These are phyloP conservation scores for Pyricularia grisea DNA, from an alignment of 2,329 filamentous ascomycete species.

Conservation along the genomic window DNA sequence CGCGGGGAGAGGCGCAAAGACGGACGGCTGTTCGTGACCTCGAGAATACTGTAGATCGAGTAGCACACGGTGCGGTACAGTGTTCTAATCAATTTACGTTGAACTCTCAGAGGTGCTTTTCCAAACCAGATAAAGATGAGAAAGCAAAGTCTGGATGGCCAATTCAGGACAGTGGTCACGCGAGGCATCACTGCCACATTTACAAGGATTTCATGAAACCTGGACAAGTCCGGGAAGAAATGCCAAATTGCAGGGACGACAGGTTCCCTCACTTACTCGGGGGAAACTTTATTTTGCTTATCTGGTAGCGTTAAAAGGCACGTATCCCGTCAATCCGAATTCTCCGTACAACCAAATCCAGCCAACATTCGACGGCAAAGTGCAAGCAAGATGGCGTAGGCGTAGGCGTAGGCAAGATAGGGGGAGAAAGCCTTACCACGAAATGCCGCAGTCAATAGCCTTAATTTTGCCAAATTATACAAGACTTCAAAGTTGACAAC, in stretches of 20 bases:
- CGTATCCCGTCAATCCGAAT: too few species aligned
- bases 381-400: neutral
- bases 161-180: neutral
- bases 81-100: too few species aligned
- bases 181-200: neutral
- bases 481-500: too few species aligned
- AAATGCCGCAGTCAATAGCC: neutral
- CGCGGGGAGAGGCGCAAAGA: too few species aligned
- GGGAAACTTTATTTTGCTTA: neutral
- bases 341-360: neutral
- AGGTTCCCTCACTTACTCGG: neutral
- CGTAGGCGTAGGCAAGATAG: too few species aligned
- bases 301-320: neutral
- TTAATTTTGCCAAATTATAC: neutral
- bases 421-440: neutral
- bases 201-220: neutral
- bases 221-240: neutral
- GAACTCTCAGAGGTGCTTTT: too few species aligned
- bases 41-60: too few species aligned
- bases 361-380: neutral
- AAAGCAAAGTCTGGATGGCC: neutral
- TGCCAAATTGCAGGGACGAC: neutral
- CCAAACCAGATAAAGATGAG: neutral
- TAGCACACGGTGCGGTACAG: too few species aligned
- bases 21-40: too few species aligned